A percentile compares a stretch with the other conserved stretches of the same genome.
phyloP scores from a whole-genome alignment of 768 basidiomycete genomes.

The Tylopilus sp. region DNA sequence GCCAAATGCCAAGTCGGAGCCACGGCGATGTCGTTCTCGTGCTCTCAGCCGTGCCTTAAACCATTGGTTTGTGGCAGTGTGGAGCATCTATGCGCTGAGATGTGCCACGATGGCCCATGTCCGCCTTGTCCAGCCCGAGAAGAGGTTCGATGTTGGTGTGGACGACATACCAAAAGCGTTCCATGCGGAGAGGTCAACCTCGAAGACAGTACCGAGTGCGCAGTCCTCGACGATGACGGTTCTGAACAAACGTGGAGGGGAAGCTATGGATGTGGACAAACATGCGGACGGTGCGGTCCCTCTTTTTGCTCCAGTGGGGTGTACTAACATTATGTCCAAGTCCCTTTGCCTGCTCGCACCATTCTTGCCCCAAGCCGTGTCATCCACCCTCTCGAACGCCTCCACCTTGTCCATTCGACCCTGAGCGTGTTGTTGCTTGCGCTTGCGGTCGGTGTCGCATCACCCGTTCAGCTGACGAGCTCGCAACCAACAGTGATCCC shows the following conservation, averaged over 20 bases:
- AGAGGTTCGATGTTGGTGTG: constrained; percentile 73
- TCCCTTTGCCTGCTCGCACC: constrained; percentile 72
- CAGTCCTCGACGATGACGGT: constrained; percentile 27
- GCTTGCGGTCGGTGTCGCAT: constrained; percentile 67
- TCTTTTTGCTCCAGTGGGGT: background rate
- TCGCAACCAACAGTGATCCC: background rate
- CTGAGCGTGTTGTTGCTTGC: constrained; percentile 63
- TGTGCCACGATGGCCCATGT: constrained; percentile 81
- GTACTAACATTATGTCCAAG: constrained; percentile 31
- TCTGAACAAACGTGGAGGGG: constrained; percentile 60
- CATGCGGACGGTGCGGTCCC: constrained; percentile 52
- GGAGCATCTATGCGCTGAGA: constrained; percentile 60
- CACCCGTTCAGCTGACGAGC: constrained; percentile 37
- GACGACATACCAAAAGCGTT: constrained; percentile 54
- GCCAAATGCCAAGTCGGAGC: constrained; percentile 48
- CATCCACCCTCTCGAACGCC: constrained; percentile 66
- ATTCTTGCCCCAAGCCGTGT: constrained; percentile 70
- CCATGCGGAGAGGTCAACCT: constrained; percentile 64
- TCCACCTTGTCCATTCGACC: constrained; percentile 70
- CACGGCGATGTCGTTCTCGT: constrained; percentile 29
- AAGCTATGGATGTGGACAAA: constrained; percentile 52
- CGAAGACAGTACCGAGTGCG: constrained; percentile 34
- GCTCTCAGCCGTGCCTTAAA: constrained; percentile 37
- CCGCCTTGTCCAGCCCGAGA: constrained; percentile 56
- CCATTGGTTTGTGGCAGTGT: constrained; percentile 59